Evolutionary conservation across 257 asterid species (phyloP).

Genomic region (Solanum bulbocastanum): DNA sequence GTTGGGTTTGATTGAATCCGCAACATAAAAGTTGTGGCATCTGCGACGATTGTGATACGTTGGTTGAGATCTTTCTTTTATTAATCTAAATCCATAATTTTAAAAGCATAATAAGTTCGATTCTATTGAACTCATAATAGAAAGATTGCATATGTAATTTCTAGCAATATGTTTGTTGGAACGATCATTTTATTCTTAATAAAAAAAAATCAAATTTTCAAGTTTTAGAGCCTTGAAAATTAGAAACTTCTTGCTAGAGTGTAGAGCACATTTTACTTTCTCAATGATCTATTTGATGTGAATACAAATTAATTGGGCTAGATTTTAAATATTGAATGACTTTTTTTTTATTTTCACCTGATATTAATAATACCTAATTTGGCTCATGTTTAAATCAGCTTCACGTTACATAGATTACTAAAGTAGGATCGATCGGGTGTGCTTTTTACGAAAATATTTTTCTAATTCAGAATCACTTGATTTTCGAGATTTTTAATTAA

Average conservation of each 20-base stretch:
- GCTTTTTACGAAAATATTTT: accelerated
- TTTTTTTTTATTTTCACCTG: neutral
- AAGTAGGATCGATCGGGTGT: neutral
- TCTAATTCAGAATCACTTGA: neutral
- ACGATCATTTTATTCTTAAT: neutral
- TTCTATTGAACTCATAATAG: neutral
- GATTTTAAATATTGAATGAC: neutral
- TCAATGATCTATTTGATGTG: neutral
- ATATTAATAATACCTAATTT: neutral
- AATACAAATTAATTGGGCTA: neutral
- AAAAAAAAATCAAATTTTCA: accelerated
- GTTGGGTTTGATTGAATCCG: too few species aligned
- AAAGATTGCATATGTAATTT: neutral
- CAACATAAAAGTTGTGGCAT: neutral
- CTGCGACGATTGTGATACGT: neutral
- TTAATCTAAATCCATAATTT: neutral
- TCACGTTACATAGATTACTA: neutral
- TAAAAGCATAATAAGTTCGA: neutral
- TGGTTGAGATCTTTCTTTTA: neutral
- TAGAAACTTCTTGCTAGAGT: too few species aligned
- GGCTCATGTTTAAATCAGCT: neutral
- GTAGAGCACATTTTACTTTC: neutral
- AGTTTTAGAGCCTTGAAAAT: neutral
- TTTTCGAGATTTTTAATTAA: neutral
- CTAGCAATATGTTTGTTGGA: neutral